These are phyloP conservation scores for Elongisporangium anandrum DNA, from an alignment of 352 stramenopile genomes.

Conservation along the genomic window DNA sequence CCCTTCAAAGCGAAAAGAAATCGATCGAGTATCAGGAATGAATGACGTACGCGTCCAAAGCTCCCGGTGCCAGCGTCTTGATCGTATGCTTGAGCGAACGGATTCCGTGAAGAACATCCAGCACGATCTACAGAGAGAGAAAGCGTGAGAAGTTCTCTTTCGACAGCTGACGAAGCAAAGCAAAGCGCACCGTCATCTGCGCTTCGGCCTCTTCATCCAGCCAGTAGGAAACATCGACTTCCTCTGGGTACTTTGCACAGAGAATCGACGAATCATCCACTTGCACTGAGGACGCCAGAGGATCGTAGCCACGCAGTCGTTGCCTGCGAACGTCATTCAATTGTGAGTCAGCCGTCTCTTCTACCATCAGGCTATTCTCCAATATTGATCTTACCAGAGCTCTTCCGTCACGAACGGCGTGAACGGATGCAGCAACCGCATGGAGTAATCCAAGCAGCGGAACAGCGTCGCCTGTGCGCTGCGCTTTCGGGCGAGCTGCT, in stretches of 20 bases:
- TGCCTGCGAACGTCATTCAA: conserved; percentile 19
- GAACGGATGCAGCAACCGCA: conserved; percentile 97
- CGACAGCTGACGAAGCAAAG: neutral
- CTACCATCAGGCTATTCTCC: too few species aligned
- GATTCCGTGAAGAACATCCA: conserved; percentile 91
- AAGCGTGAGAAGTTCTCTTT: neutral
- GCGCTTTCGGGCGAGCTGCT: conserved; percentile 58
- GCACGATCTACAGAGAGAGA: conserved; percentile 37
- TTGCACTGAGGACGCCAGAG: conserved; percentile 14
- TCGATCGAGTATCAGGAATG: neutral
- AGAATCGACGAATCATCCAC: conserved; percentile 50
- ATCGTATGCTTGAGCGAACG: conserved; percentile 88
- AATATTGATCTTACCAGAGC: conserved; percentile 98
- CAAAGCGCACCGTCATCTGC: conserved; percentile 70
- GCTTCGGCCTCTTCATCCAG: conserved; percentile 79
- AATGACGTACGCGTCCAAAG: neutral
- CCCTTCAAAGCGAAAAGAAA: neutral
- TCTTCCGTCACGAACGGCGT: conserved; percentile 99
- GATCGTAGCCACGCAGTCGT: conserved; percentile 53
- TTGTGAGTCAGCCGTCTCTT: neutral
- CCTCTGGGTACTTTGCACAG: conserved; percentile 79
- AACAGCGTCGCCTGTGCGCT: conserved; percentile 92
- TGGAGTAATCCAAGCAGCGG: conserved; percentile 92
- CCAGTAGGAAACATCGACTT: conserved; percentile 75
- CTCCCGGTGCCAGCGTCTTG: conserved; percentile 60